Conservation (phyloP, 2,329 filamentous ascomycete species). For the Anisogramma anomala region DNA sequence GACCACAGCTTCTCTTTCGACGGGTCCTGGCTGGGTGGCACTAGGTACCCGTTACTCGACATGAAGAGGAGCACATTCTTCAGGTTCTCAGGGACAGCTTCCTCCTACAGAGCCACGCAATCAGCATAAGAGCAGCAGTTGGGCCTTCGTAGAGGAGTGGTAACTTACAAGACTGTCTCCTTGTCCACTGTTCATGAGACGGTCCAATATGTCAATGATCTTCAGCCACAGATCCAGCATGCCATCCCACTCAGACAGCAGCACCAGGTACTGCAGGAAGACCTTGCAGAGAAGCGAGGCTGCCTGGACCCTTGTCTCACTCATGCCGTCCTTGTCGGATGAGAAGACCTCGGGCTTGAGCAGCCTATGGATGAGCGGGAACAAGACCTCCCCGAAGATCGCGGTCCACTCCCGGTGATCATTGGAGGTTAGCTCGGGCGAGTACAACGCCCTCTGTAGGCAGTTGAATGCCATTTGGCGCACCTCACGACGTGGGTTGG, state of each 20-base stretch:
- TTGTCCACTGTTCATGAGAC: constrained; percentile 90
- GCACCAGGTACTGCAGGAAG: constrained; percentile 83
- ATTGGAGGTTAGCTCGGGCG: constrained; percentile 68
- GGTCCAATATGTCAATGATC: constrained; percentile 89
- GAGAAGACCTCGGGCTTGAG: constrained; percentile 93
- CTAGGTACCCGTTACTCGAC: constrained; percentile 76
- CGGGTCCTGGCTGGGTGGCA: constrained; percentile 50
- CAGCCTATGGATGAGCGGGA: constrained; percentile 76
- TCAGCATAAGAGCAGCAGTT: constrained; percentile 9
- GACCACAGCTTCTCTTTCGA: constrained; percentile 46
- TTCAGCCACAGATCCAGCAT: constrained; percentile 87
- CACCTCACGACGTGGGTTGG: constrained; percentile 88
- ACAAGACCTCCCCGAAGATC: constrained; percentile 88
- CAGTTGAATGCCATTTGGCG: constrained; percentile 78
- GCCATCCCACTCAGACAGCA: constrained; percentile 73
- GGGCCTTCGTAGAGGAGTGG: not conserved
- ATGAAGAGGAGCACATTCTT: constrained; percentile 97
- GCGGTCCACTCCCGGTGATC: constrained; percentile 88
- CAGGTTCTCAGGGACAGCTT: constrained; percentile 86
- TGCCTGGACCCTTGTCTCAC: constrained; percentile 83
- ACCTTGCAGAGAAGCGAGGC: constrained; percentile 89
- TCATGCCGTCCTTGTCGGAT: constrained; percentile 84
- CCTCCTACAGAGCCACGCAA: constrained; percentile 47
- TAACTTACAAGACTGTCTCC: constrained; percentile 69
- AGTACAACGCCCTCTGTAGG: constrained; percentile 75